Base-by-base conservation (phyloP, 257 asterid species). In the Lycium ferocissimum region DNA sequence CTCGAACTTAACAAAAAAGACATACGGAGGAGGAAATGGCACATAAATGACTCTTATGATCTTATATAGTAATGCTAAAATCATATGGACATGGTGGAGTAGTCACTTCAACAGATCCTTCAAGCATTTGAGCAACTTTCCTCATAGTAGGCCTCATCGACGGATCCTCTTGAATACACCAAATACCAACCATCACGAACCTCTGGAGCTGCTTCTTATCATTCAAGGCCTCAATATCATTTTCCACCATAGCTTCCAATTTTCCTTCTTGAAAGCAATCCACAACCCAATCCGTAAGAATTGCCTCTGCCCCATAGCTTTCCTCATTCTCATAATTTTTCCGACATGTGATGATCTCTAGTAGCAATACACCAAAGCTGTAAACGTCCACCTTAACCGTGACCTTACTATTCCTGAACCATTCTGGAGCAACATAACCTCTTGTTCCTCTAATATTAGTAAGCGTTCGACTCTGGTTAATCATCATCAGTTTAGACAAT, bases 381-480 rank as follows among this genome's bases (percentile, higher is more conserved):
- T 88, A 88, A 3, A 90, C 90, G 40, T 90, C 90, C 2, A 85
- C 91, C 66, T 90, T 90, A 20, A 83, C 86, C 0, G 85, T 88
- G 76, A 88, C 69, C 18, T 78, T 84, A 40, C 58, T 83, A 87
- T 81, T 86, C 69, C 91, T 80, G 62, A 88, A 90, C 91, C 90
- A 87, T 79, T 90, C 90, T 1, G 89, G 91, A 3, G 91, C 92
- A 9, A 88, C 86, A 37, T 90, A 90, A 1, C 92, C 91, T 83
- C 80, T 82, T 22, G 91, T 90, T 22, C 93, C 89, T 86, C 91
- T 72, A 1, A 90, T 85, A 15, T 82, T 37, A 15, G 91, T 88
- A 7, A 22, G 20, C 0, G 86, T 89, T 79, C 86, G 67, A 57
- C 91, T 88, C 81, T 88, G 90, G 81, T 89, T 69, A 0, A 86